Percentiles rank a stretch among this genome's conserved stretches.
phyloP scores from a whole-genome alignment of 2,329 filamentous ascomycete genomes.

The Diatrype stigma region DNA sequence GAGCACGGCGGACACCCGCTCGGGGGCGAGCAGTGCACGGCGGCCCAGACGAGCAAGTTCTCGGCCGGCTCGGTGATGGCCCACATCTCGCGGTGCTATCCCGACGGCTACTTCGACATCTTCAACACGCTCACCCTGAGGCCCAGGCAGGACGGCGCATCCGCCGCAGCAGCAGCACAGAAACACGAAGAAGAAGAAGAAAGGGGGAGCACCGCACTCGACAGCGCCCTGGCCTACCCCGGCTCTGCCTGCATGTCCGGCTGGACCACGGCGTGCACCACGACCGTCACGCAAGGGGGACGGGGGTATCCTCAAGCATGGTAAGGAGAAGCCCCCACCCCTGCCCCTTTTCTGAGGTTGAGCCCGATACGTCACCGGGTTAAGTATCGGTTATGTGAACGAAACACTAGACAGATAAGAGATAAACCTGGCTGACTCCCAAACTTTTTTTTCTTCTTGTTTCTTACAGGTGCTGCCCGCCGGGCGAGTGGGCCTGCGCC shows the following conservation, averaged over 20 bases:
- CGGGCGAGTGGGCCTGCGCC: constrained; percentile 3
- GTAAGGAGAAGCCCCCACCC: too few species aligned
- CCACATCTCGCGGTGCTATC: background rate
- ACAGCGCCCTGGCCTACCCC: constrained; percentile 3
- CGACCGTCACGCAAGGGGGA: background rate
- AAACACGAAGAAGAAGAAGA: too few species aligned
- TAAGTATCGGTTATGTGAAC: too few species aligned
- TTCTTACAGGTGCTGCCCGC: constrained; percentile 2
- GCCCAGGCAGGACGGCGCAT: background rate
- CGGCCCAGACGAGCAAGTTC: background rate
- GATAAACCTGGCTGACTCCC: too few species aligned
- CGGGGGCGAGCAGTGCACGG: background rate
- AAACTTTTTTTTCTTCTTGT: too few species aligned
- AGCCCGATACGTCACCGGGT: too few species aligned
- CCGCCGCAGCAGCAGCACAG: too few species aligned
- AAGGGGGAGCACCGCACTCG: background rate
- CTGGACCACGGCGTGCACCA: constrained; percentile 9
- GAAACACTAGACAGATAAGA: too few species aligned
- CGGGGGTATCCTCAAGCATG: constrained; percentile 4
- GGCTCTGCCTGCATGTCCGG: constrained; percentile 5
- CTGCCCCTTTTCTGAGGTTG: too few species aligned
- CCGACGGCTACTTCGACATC: background rate
- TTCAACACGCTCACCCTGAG: background rate
- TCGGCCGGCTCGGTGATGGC: background rate
- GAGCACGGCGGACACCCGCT: background rate